A percentile compares a stretch with the other conserved stretches of the same genome.
Evolutionary conservation across 2,329 filamentous ascomycete species (phyloP).

Genomic region (Pseudogymnoascus sp.): DNA sequence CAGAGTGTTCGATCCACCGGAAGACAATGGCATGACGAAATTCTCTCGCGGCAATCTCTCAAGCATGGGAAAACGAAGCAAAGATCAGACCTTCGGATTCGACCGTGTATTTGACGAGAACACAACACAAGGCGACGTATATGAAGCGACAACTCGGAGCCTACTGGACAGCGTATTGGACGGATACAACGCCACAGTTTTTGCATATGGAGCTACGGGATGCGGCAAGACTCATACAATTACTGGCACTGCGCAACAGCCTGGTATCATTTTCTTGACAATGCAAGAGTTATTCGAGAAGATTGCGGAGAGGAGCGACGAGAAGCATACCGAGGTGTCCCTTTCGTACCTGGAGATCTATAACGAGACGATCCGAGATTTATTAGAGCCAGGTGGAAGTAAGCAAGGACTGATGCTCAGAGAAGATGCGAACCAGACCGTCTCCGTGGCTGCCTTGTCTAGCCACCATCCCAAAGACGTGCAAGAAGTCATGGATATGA

Average conservation of each 20-base stretch:
- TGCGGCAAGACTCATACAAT: conserved; percentile 99
- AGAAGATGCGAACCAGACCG: conserved; percentile 88
- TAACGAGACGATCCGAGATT: conserved; percentile 95
- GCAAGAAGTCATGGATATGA: conserved; percentile 98
- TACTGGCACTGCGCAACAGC: conserved; percentile 81
- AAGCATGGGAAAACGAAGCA: conserved; percentile 76
- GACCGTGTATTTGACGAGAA: conserved; percentile 97
- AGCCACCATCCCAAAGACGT: conserved; percentile 89
- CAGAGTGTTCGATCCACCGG: conserved; percentile 94
- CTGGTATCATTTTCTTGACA: conserved; percentile 95
- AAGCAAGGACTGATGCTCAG: conserved; percentile 74
- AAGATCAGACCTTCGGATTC: conserved; percentile 96
- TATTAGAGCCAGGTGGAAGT: conserved; percentile 77
- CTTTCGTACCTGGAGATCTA: conserved; percentile 97
- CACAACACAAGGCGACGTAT: conserved; percentile 83
- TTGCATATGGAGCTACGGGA: conserved; percentile 94
- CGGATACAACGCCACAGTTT: conserved; percentile 97
- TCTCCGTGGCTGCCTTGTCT: conserved; percentile 83
- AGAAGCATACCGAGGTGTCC: conserved; percentile 84
- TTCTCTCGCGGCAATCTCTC: conserved; percentile 77
- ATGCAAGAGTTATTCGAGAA: conserved; percentile 99
- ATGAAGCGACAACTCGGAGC: conserved; percentile 81
- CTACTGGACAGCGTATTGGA: conserved; percentile 94
- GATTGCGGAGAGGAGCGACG: conserved; percentile 75
- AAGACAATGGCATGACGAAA: conserved; percentile 84